A percentile compares a stretch with the other conserved stretches of the same genome.
Conservation (phyloP, 257 asterid genomes). For the Oldenlandia corymbosa region DNA sequence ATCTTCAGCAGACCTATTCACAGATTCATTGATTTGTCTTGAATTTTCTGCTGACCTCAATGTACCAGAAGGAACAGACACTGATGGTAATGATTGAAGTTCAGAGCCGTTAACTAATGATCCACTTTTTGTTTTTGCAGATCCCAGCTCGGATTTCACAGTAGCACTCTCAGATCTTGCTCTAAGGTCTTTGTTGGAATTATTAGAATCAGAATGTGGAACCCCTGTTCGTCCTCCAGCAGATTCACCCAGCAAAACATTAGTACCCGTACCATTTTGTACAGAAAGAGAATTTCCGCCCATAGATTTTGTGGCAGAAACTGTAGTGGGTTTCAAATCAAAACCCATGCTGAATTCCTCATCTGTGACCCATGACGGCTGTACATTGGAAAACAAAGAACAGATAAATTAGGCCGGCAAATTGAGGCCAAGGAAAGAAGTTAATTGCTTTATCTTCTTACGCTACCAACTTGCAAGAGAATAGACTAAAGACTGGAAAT, state of each 20-base stretch:
- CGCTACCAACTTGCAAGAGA: constrained; percentile 3
- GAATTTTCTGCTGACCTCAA: constrained; percentile 48
- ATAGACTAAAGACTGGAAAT: constrained; percentile 8
- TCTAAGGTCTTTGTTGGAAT: constrained; percentile 50
- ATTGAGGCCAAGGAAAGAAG: constrained; percentile 9
- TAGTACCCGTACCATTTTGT: constrained; percentile 52
- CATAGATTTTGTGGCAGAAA: constrained; percentile 54
- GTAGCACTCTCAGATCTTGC: constrained; percentile 38
- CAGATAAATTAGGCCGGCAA: constrained; percentile 12
- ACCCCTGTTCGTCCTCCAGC: constrained; percentile 49
- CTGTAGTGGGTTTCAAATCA: constrained; percentile 71
- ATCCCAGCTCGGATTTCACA: constrained; percentile 42
- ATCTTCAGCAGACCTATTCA: constrained; percentile 58
- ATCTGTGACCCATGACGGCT: constrained; percentile 98
- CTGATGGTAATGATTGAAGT: constrained; percentile 36
- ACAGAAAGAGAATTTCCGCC: constrained; percentile 41
- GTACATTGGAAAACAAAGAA: constrained; percentile 18
- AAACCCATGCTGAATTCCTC: constrained; percentile 99
- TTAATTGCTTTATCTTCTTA: not conserved
- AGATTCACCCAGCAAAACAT: constrained; percentile 56
- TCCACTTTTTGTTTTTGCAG: constrained; percentile 37
- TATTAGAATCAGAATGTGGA: constrained; percentile 49
- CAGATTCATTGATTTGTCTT: constrained; percentile 56
- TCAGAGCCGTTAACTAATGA: constrained; percentile 43
- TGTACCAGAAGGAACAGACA: constrained; percentile 37